Percentiles rank a stretch among this genome's conserved stretches.
Conservation (phyloP, 148 eudicot species). For the Diospyros lotus region DNA sequence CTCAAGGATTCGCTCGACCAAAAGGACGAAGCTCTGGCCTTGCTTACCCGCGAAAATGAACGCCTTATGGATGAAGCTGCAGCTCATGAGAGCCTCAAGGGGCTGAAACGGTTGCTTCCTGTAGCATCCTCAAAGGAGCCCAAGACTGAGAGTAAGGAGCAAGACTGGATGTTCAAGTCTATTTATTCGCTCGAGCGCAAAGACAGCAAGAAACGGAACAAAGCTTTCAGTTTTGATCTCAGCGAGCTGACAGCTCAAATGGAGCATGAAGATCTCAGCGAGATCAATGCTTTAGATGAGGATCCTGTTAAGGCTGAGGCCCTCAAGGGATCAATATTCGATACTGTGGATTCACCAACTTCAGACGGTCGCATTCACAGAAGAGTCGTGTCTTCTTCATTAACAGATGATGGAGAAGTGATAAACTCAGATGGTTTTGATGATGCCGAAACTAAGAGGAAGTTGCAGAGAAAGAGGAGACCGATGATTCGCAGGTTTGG, state of each 20-base stretch:
- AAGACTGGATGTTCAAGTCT: slow-evolving; percentile 25
- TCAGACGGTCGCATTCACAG: slow-evolving; percentile 22
- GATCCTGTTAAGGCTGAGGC: slow-evolving; percentile 51
- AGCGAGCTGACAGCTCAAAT: slow-evolving; percentile 25
- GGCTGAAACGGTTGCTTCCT: slow-evolving; percentile 42
- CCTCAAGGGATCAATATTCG: slow-evolving; percentile 70
- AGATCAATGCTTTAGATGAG: slow-evolving; percentile 27
- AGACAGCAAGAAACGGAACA: slow-evolving; percentile 19
- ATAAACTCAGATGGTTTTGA: no score
- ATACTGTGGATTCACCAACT: slow-evolving; percentile 36
- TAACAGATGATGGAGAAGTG: background rate
- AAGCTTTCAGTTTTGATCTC: slow-evolving; percentile 42
- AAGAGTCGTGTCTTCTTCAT: slow-evolving; percentile 6
- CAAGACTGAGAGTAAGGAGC: slow-evolving; percentile 15
- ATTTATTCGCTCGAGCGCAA: slow-evolving; percentile 16
- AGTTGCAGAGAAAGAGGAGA: slow-evolving; percentile 33
- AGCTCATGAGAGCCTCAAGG: slow-evolving; percentile 55
- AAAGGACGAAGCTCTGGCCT: slow-evolving; percentile 58
- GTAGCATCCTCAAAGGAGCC: slow-evolving; percentile 24
- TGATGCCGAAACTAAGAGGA: slow-evolving; percentile 16
- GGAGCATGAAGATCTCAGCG: slow-evolving; percentile 14
- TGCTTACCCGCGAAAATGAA: slow-evolving; percentile 61
- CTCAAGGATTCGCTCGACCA: slow-evolving; percentile 53
- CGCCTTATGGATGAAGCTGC: slow-evolving; percentile 59
- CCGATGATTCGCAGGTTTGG: slow-evolving; percentile 53